Percentiles rank a stretch among this genome's conserved stretches.
These are phyloP conservation scores for Trichoderma gracile DNA, from an alignment of 2,329 filamentous ascomycete species.

Conservation along the genomic window DNA sequence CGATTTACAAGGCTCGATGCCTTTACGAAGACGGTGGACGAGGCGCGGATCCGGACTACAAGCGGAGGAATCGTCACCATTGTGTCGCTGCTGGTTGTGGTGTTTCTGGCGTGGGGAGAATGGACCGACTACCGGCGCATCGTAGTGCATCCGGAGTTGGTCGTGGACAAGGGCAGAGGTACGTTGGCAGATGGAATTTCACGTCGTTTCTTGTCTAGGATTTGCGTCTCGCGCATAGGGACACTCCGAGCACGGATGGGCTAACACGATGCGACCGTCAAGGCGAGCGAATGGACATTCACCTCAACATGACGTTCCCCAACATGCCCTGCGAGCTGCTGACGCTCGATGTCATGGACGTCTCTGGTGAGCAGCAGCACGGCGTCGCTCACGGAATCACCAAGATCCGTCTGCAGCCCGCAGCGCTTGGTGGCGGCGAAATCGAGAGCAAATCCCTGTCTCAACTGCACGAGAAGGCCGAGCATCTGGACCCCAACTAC, in stretches of 20 bases:
- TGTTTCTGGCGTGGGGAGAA: conserved; percentile 91
- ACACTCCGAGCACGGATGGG: background rate
- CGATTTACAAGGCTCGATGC: conserved; percentile 96
- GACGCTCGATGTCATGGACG: conserved; percentile 98
- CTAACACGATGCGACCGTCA: background rate
- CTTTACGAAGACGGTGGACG: conserved; percentile 98
- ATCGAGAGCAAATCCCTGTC: conserved; percentile 70
- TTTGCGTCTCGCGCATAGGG: background rate
- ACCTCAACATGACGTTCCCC: conserved; percentile 95
- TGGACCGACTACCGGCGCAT: conserved; percentile 91
- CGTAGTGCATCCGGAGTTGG: conserved; percentile 83
- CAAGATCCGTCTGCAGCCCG: conserved; percentile 79
- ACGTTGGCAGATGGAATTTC: conserved; percentile 33
- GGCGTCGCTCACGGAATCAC: conserved; percentile 89
- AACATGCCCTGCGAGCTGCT: conserved; percentile 91
- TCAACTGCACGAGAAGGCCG: conserved; percentile 64
- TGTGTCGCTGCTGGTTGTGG: conserved; percentile 79
- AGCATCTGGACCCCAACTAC: conserved; percentile 86
- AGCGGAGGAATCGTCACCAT: conserved; percentile 96
- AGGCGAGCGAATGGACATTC: conserved; percentile 99
- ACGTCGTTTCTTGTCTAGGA: background rate
- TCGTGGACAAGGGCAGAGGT: conserved; percentile 97
- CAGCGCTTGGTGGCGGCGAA: conserved; percentile 71
- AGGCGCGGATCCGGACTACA: conserved; percentile 92
- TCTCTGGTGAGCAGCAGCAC: conserved; percentile 93